Percentiles rank a stretch among this genome's conserved stretches.
phyloP scores from a whole-genome alignment of 371 early-diverging fungal species.

The Mortierella sp. region DNA sequence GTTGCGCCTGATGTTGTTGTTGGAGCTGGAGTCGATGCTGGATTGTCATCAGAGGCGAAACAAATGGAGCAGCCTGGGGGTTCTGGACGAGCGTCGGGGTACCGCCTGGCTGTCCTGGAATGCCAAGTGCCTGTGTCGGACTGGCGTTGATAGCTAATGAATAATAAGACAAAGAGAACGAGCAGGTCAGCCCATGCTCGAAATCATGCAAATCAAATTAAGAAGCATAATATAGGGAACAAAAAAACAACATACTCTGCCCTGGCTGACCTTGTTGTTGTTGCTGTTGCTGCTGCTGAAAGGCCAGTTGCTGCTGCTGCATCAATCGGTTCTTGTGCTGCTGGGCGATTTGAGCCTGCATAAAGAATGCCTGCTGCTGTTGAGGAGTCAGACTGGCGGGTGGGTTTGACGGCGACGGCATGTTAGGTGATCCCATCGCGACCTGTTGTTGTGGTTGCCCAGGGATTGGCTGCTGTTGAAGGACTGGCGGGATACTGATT shows the following conservation, averaged over 20 bases:
- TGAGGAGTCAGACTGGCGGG: constrained; percentile 44
- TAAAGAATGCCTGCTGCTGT: constrained; percentile 49
- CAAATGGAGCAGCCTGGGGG: constrained; percentile 22
- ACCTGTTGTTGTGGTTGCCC: constrained; percentile 37
- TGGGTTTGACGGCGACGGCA: constrained; percentile 50
- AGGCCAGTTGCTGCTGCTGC: constrained; percentile 29
- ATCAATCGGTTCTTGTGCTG: constrained; percentile 58
- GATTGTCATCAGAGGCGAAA: constrained; percentile 17
- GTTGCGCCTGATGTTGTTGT: constrained; percentile 24
- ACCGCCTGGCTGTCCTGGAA: constrained; percentile 29
- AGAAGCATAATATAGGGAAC: neutral
- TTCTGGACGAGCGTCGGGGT: constrained; percentile 26
- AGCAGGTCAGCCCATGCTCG: neutral
- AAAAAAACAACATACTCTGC: constrained; percentile 12
- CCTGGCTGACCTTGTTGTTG: constrained; percentile 31
- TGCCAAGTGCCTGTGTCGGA: constrained; percentile 37
- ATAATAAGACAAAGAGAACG: neutral
- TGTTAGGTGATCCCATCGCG: constrained; percentile 42
- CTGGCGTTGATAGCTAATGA: constrained; percentile 23
- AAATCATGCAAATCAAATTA: neutral
- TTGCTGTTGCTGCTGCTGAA: constrained; percentile 59
- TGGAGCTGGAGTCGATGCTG: constrained; percentile 25
- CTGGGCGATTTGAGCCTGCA: constrained; percentile 55
- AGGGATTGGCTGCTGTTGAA: constrained; percentile 33
- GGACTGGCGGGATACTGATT: constrained; percentile 18